A percentile compares a stretch with the other conserved stretches of the same genome.
phyloP scores from a whole-genome alignment of 768 basidiomycete species.

The Lactarius hengduanensis region DNA sequence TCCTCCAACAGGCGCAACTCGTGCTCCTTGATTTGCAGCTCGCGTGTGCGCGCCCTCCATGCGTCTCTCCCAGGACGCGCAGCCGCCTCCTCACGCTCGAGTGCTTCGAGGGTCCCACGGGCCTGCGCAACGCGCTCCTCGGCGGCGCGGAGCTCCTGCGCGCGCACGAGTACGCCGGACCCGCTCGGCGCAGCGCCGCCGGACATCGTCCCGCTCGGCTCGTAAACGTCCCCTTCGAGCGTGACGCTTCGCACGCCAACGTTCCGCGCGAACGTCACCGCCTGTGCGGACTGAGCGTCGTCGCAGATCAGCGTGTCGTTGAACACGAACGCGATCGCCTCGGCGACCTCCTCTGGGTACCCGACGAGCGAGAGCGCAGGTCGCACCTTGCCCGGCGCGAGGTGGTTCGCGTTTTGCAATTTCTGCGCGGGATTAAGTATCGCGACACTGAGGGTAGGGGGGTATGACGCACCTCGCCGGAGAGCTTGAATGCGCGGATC shows the following conservation, averaged over 20 bases:
- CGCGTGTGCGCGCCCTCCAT: slow-evolving; percentile 60
- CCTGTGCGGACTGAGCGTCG: slow-evolving; percentile 82
- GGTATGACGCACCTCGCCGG: slow-evolving; percentile 44
- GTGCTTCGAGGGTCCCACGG: slow-evolving; percentile 43
- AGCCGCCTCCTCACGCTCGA: slow-evolving; percentile 56
- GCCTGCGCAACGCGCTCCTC: slow-evolving; percentile 59
- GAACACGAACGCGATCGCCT: slow-evolving; percentile 93
- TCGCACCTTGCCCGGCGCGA: slow-evolving; percentile 79
- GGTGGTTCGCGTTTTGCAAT: slow-evolving; percentile 64
- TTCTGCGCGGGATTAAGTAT: slow-evolving; percentile 47
- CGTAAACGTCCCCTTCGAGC: slow-evolving; percentile 92
- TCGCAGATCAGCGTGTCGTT: slow-evolving; percentile 90
- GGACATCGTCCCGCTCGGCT: slow-evolving; percentile 90
- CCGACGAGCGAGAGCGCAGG: slow-evolving; percentile 88
- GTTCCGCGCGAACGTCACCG: slow-evolving; percentile 75
- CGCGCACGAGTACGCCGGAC: slow-evolving; percentile 72
- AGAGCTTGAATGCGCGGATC: slow-evolving; percentile 63
- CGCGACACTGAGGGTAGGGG: not conserved
- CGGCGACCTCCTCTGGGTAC: slow-evolving; percentile 75
- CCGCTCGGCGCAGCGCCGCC: slow-evolving; percentile 85
- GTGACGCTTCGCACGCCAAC: slow-evolving; percentile 84
- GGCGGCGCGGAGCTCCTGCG: slow-evolving; percentile 75
- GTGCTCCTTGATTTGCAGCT: slow-evolving; percentile 88
- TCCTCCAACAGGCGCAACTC: slow-evolving; percentile 79
- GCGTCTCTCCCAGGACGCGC: slow-evolving; percentile 52